Evolutionary conservation across 345 rosid genomes (phyloP), one percentile per base, ranked within the genome.

Genomic region (Microthlaspi erraticum): DNA sequence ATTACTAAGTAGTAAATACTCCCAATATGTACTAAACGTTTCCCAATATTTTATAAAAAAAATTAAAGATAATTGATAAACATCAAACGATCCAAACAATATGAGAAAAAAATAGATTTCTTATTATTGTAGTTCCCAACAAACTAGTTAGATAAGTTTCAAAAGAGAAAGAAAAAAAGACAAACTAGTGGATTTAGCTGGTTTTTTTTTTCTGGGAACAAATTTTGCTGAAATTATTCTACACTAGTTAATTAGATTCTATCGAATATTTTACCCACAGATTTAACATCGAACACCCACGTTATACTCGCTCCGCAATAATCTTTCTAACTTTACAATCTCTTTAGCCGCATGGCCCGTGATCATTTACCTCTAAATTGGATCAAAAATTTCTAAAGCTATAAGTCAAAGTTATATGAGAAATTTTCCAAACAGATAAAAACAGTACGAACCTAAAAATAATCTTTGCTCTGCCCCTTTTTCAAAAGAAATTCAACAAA

Each of bases 301-400:
- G 12, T 46, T 1, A 9, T 26, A 8, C 13, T 12, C 7, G 1
- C 12, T 8, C 56, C 36, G 46, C 12, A 33, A 7, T 20, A 13
- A 46, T 48, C 7, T 19, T 14, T 8, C 42, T 5, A 52, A 52
- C 57, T 29, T 1, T 34, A 48, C 46, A 36, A 50, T 37, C 14
- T 48, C 5, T 37, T 20, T n/a, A 20, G 14, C 46, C 58, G n/a
- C 37, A 50, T 13, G 36, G 46, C 26, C 60, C 55, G 51, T 43
- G 66, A 60, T 38, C 54, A 33, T 56, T 56, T 26, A 31, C 42
- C 67, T 62, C 54, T 17, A 34, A 37, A 57, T 18, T 37, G 43
- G 14, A 36, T 17, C 3, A 10, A 18, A 8, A 1, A 45, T 45
- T 8, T 46, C 2, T 17, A 3, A 17, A 46, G 26, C 16, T 44